Evolutionary conservation across 257 asterid genomes (phyloP), one percentile per base, ranked within the genome.

Genomic region (Salvia miltiorrhiza): DNA sequence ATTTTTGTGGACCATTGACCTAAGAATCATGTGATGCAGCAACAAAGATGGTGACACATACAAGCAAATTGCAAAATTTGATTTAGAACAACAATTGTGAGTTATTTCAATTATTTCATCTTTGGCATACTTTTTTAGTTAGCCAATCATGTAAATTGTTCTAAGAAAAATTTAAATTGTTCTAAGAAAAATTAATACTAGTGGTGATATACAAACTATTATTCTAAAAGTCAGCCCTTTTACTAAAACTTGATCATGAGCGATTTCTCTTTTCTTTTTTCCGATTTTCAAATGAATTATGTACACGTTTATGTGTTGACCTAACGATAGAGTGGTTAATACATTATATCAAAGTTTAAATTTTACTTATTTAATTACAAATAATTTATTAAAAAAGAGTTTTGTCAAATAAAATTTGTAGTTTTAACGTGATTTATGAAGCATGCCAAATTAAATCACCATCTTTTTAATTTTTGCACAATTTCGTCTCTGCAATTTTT

Each of bases 11-110:
- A 67, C 74, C 70, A 73, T 65, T 58, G 79, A 80, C 39, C 74
- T 81, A 70, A 65, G 86, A 76, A 80, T 75, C 93, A 82, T 79
- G 90, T 87, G 93, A 82, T 45, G 68, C 48, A 44, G 64, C 69
- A 49, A 47, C 7, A 56, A 60, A 47, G 69, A 62, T 72, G 79
- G 71, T 21, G 76, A 52, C 61, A 19, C 63, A 23, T 73, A 52
- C 78, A 73, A 72, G 32, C 63, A n/a, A 71, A 30, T n/a, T n/a
- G n/a, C 64, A 47, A 54, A 69, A 23, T 47, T 64, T 24, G 1
- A 52, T 8, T 24, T 53, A 62, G 1, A 62, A 60, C 47, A 1
- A 0, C 23, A 11, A 17, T 28, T 11, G 21, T 12, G 24, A 50
- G 1, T 48, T 24, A 21, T 30, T 60, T 75, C 54, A 1, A 26